These are phyloP conservation scores for Oryza punctata DNA, from an alignment of 176 grass and related monocot genomes.

Conservation along the genomic window DNA sequence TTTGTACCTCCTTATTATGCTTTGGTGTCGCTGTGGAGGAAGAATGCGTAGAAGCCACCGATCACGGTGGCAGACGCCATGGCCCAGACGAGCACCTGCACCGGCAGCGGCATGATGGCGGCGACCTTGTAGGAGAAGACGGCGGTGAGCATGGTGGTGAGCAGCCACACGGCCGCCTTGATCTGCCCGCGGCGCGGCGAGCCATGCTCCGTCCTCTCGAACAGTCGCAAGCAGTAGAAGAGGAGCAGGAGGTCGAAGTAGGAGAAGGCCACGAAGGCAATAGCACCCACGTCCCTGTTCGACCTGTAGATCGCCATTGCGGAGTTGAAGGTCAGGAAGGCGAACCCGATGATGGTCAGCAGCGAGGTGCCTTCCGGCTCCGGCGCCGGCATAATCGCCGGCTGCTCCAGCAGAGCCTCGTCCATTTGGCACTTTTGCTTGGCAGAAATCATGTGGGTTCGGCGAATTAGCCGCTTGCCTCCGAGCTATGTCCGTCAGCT, in stretches of 20 bases:
- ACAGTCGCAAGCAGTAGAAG: constrained; percentile 17
- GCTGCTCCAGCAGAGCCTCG: background rate
- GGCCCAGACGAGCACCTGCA: constrained; percentile 1
- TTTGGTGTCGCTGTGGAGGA: background rate
- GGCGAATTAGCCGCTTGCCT: too few species aligned
- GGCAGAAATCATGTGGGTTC: too few species aligned
- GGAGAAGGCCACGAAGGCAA: background rate
- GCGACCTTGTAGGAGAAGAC: constrained; percentile 42
- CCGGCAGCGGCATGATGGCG: constrained; percentile 18
- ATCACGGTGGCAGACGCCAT: background rate
- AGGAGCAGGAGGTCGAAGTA: background rate
- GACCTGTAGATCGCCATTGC: constrained; percentile 24
- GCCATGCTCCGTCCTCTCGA: background rate
- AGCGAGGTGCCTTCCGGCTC: background rate
- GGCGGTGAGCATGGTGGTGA: constrained; percentile 25
- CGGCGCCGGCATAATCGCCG: too few species aligned
- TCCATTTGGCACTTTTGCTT: background rate
- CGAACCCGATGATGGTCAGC: background rate
- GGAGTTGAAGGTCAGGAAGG: constrained; percentile 35
- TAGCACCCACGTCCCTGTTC: background rate
- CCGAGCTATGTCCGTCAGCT: too few species aligned
- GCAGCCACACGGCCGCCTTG: constrained; percentile 34
- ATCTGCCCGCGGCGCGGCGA: background rate
- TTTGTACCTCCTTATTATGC: too few species aligned
- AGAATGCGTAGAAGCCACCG: constrained; percentile 27